Evolutionary conservation across 75 land plant genomes (phyloP), one percentile per base, ranked within the genome.

Genomic region (Adiantum capillusveneris): DNA sequence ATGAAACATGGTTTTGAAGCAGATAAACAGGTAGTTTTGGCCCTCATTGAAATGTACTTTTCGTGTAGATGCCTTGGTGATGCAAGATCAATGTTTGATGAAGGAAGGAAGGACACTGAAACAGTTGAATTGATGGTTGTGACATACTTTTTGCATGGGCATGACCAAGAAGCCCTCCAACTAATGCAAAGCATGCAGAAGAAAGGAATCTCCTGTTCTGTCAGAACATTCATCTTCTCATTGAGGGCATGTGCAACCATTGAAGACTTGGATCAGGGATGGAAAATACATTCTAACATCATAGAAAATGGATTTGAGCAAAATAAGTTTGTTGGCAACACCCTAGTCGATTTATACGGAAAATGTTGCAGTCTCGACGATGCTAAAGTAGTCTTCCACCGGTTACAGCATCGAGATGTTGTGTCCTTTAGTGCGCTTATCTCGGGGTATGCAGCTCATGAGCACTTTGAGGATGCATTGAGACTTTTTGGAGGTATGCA

Each of bases 381-480:
- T 55, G 80, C 70, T 13, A 26, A 27, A n/a, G 0, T 42, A 22
- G 65, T 77, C 5, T 81, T 81, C 64, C 77, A 81, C 6, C 26
- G 27, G 43, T 77, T 19, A 44, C 25, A 2, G 41, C 42, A 26
- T 44, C 44, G 6, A 58, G 55, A 6, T 45, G 62, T 73, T 5
- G 79, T 73, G 57, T 25, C 64, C 0, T 81, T 81, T 81, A 77
- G 67, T 56, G 24, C 67, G 2, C 9, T 81, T 31, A 70, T 77
- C 27, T 62, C 55, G 27, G 81, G 58, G 56, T 69, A 72, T 60
- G 65, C 63, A 26, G 60, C 54, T 21, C 46, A 44, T 30, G 76
- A 65, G 1, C 26, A 76, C 44, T 65, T 12, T 29, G 22, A 22
- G 31, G 69, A 69, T 29, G 51, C 60, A 56, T 7, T 81, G 0